These are phyloP conservation scores for Cynara cardunculus DNA, from an alignment of 129 eudicot species.

Conservation along the genomic window DNA sequence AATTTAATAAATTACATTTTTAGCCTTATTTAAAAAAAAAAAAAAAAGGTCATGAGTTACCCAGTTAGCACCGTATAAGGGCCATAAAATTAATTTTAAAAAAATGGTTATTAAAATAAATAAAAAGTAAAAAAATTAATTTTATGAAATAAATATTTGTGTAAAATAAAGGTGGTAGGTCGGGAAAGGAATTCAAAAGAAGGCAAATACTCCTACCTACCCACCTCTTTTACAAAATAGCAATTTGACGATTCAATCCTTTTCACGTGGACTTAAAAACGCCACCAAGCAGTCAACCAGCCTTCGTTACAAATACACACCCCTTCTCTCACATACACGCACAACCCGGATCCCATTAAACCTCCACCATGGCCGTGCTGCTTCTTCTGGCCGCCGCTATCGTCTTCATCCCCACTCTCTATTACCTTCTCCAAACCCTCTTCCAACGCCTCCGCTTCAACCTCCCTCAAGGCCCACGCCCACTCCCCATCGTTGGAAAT, in stretches of 20 bases:
- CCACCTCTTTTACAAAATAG: not conserved
- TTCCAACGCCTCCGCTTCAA: conserved; percentile 52
- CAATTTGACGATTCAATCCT: not conserved
- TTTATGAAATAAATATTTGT: no score
- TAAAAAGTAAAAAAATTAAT: no score
- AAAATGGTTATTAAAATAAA: no score
- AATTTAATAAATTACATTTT: no score
- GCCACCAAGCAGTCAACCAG: conserved; percentile 21
- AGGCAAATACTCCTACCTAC: conserved; percentile 6
- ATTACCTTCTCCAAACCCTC: conserved; percentile 36
- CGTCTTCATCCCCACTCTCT: conserved; percentile 6
- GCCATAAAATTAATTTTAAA: no score
- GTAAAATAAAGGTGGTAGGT: not conserved
- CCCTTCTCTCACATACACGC: not conserved
- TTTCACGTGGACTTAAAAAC: not conserved
- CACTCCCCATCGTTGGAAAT: conserved; percentile 79
- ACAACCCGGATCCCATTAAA: not conserved
- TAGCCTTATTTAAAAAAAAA: no score
- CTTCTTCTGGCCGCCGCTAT: conserved; percentile 25
- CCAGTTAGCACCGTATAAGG: no score
- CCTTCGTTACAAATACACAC: conserved; percentile 15
- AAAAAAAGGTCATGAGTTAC: no score
- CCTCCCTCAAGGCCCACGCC: conserved; percentile 93
- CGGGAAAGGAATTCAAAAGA: not conserved
- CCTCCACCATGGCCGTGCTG: conserved; percentile 40